These are phyloP conservation scores for Hypoxylon lenormandii DNA, from an alignment of 495 filamentous ascomycete genomes.

Conservation along the genomic window DNA sequence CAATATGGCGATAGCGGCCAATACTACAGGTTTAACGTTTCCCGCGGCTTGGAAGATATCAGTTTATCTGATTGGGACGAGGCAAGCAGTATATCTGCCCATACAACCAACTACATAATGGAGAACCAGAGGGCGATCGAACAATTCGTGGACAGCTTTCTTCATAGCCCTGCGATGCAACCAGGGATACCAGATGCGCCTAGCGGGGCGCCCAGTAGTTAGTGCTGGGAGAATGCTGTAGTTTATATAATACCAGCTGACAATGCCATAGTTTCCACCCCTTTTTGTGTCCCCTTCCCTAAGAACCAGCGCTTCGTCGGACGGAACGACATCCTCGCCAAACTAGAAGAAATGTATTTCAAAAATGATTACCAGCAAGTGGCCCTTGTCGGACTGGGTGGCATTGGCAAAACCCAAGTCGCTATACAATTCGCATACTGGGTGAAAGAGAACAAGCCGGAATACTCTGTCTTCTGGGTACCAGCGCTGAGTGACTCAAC, in stretches of 20 bases:
- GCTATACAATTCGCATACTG: conserved; percentile 61
- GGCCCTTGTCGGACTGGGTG: conserved; percentile 61
- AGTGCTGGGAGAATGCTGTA: conserved; percentile 1
- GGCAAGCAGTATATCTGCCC: conserved; percentile 51
- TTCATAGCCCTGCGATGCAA: background rate
- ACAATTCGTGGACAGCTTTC: conserved; percentile 16
- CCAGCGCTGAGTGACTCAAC: conserved; percentile 54
- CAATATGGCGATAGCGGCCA: conserved; percentile 44
- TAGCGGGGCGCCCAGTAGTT: background rate
- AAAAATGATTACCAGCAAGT: conserved; percentile 30
- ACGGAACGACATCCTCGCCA: conserved; percentile 25
- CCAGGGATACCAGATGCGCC: no score
- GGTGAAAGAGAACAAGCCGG: conserved; percentile 47
- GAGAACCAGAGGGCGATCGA: conserved; percentile 6
- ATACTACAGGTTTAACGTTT: conserved; percentile 62
- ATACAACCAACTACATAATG: conserved; percentile 54
- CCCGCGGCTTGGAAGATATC: conserved; percentile 57
- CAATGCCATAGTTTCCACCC: background rate
- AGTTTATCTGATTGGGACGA: conserved; percentile 56
- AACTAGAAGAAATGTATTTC: conserved; percentile 36
- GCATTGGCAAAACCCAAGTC: conserved; percentile 67
- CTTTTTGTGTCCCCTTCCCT: conserved; percentile 38
- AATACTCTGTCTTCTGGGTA: conserved; percentile 66
- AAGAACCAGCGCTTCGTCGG: conserved; percentile 49
- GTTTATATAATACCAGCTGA: conserved; percentile 8